Evolutionary conservation across 164 flowering plant species (phyloP), one percentile per base, ranked within the genome.

Genomic region (Dillenia suffruticosa): DNA sequence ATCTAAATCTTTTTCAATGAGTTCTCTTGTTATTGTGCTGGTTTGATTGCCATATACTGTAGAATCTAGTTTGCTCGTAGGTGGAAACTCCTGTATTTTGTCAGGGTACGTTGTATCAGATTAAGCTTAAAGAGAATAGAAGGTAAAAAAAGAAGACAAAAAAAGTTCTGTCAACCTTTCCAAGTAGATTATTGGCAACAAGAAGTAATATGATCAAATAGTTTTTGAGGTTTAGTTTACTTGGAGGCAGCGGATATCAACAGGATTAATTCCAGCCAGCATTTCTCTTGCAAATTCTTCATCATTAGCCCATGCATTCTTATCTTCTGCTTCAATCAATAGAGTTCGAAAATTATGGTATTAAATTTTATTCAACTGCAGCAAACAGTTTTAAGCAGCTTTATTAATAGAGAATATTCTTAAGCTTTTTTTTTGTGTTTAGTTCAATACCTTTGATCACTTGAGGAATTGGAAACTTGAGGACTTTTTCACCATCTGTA

Each of bases 221-320:
- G 15, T 52, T n/a, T 16, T n/a, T 10, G 48, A 9, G 40, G 13
- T 58, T 43, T 40, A 59, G 47, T 17, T 72, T 70, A 89, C 96
- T 68, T 77, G 58, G 46, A 90, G 82, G 52, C 73, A 64, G 48
- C 75, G 44, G 60, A 90, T 86, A 44, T 75, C 45, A n/a, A 75
- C 77, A 40, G 97, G 95, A 75, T 88, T 79, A 2, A 86, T 13
- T 46, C 97, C 97, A 44, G 97, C 94, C 12, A 92, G 78, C 92
- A 86, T 92, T 80, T 91, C 91, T 64, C 96, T 74, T 5, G 76
- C 84, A 59, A 87, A 90, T 75, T 90, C 97, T 68, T 76, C 90
- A 57, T 90, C 97, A 11, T 88, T 81, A 62, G 78, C 78, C 97
- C 97, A 90, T n/a, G 89, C 95, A 13, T 76, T 45, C 71, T 78